phyloP scores from a whole-genome alignment of 2,329 filamentous ascomycete species.

The Sordariomycetes sp. region DNA sequence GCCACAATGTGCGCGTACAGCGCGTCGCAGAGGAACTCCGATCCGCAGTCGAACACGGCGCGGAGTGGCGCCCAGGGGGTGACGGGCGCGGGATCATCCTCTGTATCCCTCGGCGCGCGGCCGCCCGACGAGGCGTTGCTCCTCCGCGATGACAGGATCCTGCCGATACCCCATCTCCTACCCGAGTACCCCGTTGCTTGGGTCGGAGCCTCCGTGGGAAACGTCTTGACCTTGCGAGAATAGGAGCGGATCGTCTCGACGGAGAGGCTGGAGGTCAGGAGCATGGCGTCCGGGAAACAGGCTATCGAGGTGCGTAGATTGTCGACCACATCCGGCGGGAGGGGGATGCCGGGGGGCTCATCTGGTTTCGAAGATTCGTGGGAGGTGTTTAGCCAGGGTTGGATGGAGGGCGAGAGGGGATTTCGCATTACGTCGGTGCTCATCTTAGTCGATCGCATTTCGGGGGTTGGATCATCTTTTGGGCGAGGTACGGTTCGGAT shows the following conservation, averaged over 20 bases:
- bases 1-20: constrained; percentile 45
- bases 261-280: constrained; percentile 38
- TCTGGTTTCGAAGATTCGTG: background rate
- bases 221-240: constrained; percentile 37
- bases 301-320: constrained; percentile 37
- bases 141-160: constrained; percentile 3
- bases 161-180: constrained; percentile 6
- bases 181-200: background rate
- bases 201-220: background rate
- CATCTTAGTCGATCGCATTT: background rate
- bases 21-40: constrained; percentile 42
- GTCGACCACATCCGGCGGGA: constrained; percentile 39
- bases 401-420: background rate
- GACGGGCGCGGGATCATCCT: background rate
- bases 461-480: background rate
- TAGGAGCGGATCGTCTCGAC: constrained; percentile 45
- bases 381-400: constrained; percentile 2
- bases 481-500: background rate
- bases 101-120: background rate
- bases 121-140: background rate
- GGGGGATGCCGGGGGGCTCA: constrained; percentile 20
- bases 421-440: background rate
- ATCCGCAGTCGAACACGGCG: constrained; percentile 36
- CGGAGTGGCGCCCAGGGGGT: constrained; percentile 29
- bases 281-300: constrained; percentile 47